Evolutionary conservation across 495 filamentous ascomycete species (phyloP).

Genomic region (Aspergillus campestris): DNA sequence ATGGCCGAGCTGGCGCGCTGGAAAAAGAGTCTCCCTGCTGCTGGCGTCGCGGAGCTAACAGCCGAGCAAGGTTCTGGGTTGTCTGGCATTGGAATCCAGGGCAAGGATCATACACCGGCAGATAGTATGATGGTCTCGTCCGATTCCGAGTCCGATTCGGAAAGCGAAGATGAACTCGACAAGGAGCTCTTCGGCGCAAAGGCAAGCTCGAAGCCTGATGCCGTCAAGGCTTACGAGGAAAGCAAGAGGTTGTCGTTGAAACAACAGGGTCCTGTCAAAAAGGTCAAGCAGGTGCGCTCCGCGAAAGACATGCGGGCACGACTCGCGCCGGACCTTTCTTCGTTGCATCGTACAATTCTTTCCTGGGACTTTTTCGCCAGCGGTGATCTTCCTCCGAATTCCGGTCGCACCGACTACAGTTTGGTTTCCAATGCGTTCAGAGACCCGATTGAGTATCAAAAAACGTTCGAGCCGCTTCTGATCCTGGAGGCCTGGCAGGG

Average conservation of each 20-base stretch:
- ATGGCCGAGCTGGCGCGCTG: constrained; percentile 57
- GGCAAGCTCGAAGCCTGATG: constrained; percentile 33
- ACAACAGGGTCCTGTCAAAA: constrained; percentile 67
- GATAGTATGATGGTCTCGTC: constrained; percentile 83
- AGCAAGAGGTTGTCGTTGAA: constrained; percentile 44
- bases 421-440: constrained; percentile 67
- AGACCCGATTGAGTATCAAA: constrained; percentile 70
- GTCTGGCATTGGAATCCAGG: constrained; percentile 63
- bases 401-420: constrained; percentile 58
- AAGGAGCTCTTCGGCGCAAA: constrained; percentile 51
- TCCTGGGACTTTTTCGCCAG: constrained; percentile 89
- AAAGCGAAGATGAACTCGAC: constrained; percentile 59
- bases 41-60: constrained; percentile 48
- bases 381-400: constrained; percentile 71
- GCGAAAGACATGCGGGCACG: constrained; percentile 90
- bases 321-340: constrained; percentile 78
- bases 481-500: constrained; percentile 94
- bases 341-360: constrained; percentile 76
- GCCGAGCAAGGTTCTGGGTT: constrained; percentile 72
- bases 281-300: constrained; percentile 64
- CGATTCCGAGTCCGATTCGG: constrained; percentile 64
- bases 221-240: constrained; percentile 46
- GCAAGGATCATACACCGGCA: constrained; percentile 69
- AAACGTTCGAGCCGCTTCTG: constrained; percentile 82
- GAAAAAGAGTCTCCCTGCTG: constrained; percentile 44